These are phyloP conservation scores for Hydnum rufescens DNA, from an alignment of 768 basidiomycete species.

Conservation along the genomic window DNA sequence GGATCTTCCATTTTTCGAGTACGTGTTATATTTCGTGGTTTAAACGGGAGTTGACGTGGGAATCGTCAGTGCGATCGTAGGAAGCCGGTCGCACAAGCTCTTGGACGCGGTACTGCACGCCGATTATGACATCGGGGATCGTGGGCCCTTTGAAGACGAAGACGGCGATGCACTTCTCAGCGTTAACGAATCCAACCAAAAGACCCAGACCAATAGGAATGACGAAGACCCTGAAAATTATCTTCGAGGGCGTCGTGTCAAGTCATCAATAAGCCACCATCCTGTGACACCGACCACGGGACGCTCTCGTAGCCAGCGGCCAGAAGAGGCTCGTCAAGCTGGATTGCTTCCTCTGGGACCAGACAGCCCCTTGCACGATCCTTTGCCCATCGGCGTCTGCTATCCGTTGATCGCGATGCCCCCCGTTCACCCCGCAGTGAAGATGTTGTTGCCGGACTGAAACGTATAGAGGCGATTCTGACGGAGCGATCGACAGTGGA, in stretches of 20 bases:
- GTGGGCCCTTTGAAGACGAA: no score
- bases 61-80: constrained; percentile 32
- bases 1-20: neutral
- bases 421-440: neutral
- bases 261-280: no score
- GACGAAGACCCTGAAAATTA: no score
- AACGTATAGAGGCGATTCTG: neutral
- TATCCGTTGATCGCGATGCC: neutral
- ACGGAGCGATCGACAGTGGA: constrained; percentile 24
- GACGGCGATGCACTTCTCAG: constrained; percentile 1
- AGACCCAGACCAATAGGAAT: no score
- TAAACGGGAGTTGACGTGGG: neutral
- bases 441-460: neutral
- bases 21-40: neutral
- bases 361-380: constrained; percentile 9
- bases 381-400: neutral
- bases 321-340: constrained; percentile 13
- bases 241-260: no score
- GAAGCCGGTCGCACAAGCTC: constrained; percentile 41
- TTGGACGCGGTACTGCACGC: constrained; percentile 68
- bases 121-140: constrained; percentile 17
- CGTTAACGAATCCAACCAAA: no score
- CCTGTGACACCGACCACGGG: constrained; percentile 3
- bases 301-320: constrained; percentile 2
- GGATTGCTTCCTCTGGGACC: constrained; percentile 13